phyloP scores from a whole-genome alignment of 352 stramenopile genomes.

The Pythium grandisporangium region DNA sequence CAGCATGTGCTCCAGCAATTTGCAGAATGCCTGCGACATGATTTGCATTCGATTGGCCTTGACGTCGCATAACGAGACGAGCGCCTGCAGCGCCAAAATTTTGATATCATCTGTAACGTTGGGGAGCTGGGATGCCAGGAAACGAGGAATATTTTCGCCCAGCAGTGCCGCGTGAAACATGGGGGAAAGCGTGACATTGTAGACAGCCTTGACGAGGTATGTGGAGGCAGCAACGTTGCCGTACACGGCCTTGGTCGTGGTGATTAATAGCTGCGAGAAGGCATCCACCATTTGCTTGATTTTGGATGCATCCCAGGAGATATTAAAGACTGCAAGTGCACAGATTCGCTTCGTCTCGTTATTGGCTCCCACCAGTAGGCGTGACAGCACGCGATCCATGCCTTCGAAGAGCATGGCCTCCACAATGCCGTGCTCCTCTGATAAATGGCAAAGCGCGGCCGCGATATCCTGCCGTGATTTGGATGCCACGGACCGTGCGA shows the following conservation, averaged over 20 bases:
- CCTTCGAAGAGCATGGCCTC: slow-evolving; percentile 63
- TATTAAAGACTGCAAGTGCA: slow-evolving; percentile 55
- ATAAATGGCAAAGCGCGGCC: slow-evolving; percentile 55
- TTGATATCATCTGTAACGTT: slow-evolving; percentile 27
- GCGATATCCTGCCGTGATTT: slow-evolving; percentile 45
- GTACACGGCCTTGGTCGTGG: slow-evolving; percentile 13
- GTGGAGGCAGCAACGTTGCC: slow-evolving; percentile 13
- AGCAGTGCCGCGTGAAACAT: slow-evolving; percentile 51
- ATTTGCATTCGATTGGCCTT: slow-evolving; percentile 36
- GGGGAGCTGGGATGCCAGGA: slow-evolving; percentile 33
- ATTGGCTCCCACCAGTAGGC: slow-evolving; percentile 29
- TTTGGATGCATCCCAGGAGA: slow-evolving; percentile 40
- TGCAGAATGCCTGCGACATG: slow-evolving; percentile 36
- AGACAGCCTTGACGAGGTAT: slow-evolving; percentile 61
- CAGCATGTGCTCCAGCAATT: slow-evolving; percentile 37
- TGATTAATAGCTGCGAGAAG: slow-evolving; percentile 48
- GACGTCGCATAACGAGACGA: slow-evolving; percentile 43
- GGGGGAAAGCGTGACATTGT: slow-evolving; percentile 50
- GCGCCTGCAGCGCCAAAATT: slow-evolving; percentile 30
- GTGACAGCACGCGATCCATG: slow-evolving; percentile 46
- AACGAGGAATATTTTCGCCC: slow-evolving; percentile 54
- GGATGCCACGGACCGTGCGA: slow-evolving; percentile 23
- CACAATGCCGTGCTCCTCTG: slow-evolving; percentile 40
- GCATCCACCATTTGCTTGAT: slow-evolving; percentile 60
- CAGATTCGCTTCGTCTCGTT: slow-evolving; percentile 65